Base-by-base conservation (phyloP, 1,139 yeast species). In the Candida albicans region DNA sequence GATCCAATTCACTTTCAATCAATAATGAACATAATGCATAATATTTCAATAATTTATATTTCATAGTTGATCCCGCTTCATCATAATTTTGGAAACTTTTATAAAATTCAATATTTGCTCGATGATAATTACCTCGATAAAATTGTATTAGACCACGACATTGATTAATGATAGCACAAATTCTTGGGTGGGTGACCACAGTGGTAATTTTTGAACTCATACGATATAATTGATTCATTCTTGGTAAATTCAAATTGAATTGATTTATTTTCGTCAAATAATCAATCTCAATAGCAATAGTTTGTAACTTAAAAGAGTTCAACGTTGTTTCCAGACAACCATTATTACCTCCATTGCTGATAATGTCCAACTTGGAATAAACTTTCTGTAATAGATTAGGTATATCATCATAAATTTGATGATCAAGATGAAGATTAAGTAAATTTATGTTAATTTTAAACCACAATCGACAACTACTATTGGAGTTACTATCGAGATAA, bases 61-160 rank as follows among this genome's bases (percentile, higher is more conserved):
- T 73, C 39, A 68, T 68, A 15, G 69, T 61, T 44, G 86, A 81
- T 1, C 95, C 95, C 25, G 88, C 84, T 61, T 87, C 95, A 59
- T 87, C 95, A 59, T 81, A 87, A 51, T 78, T 82, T 53, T 84
- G 83, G 62, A 87, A 87, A 42, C 87, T 74, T 52, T 84, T 89
- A 56, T 84, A 85, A 53, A 85, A 84, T 48, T 79, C 84, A 37
- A 73, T 68, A 31, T 87, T 73, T 0, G 95, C 89, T 41, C 65
- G 64, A 37, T 77, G 81, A 70, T 77, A 87, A 50, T 81, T 78
- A 12, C 76, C 73, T 40, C 80, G 75, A 51, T 77, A 72, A 73
- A 86, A 81, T 45, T 79, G 77, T 53, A 87, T 75, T 49, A 81
- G 76, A 2, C 89, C 95, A 0, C 90, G 89, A 54, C 89, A 83